Base-by-base conservation (phyloP, 805 yeast genomes). In the Saccharomycopsis selenospora region DNA sequence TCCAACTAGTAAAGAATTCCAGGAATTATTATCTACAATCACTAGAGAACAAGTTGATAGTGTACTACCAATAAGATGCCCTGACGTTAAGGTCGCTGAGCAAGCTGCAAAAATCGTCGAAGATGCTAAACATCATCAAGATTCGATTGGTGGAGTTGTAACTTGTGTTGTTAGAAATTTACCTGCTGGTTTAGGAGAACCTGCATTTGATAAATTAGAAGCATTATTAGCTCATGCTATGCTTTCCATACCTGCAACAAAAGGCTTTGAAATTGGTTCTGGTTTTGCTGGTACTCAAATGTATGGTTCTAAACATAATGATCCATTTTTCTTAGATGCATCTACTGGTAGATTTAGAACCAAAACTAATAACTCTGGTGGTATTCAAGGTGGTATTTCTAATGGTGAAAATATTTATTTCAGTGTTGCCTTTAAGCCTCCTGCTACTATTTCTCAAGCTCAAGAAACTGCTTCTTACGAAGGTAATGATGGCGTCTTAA, bases 171-270 rank as follows among this genome's bases (percentile, higher is more conserved):
- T 93, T 42, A 80, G 98, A 66, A 91, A 93, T 67, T 77, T 85
- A 56, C 99, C 99, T 36, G 73, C 83, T 46, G 98, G 98, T n/a
- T 74, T 93, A 40, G 99, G 99, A 55, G 99, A 93, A 71, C 99
- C 99, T 25, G 88, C 89, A 54, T 93, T 93, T 64, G 99, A 93
- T 68, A 93, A 93, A 70, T 71, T 93, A 54, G 99, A 93, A 73
- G 99, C 99, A 27, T 68, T 77, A 60, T 74, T 93, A 55, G 99
- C 98, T 11, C 99, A 93, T 64, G 98, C 98, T 45, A 93, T 93
- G 99, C 71, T 93, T 55, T 90, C 97, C 2, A 79, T 93, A 54
- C 99, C 99, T 18, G 98, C 99, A 41, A 87, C 98, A 42, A 93
- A 93, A 69, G 99, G 98, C 29, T 93, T 93, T 60, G 99, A 93